phyloP scores from a whole-genome alignment of 108 stramenopile species.

The Skeletonema costatum region DNA sequence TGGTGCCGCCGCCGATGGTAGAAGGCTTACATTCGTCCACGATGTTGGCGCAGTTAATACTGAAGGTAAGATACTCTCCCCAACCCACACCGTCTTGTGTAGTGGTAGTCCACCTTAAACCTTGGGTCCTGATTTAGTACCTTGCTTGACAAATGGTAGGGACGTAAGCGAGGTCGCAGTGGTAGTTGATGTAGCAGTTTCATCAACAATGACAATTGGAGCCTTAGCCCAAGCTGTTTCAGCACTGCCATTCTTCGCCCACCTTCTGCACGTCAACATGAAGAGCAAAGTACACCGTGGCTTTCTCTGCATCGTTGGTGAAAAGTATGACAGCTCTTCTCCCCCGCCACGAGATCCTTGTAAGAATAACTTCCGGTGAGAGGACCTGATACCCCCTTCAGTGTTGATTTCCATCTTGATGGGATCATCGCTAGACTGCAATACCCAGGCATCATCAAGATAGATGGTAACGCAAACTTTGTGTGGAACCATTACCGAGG shows the following conservation, averaged over 20 bases:
- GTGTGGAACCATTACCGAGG: not conserved
- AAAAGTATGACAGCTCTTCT: not conserved
- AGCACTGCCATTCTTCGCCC: not conserved
- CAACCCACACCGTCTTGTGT: not conserved
- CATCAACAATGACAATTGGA: too few species aligned
- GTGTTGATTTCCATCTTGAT: not conserved
- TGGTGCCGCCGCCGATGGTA: not conserved
- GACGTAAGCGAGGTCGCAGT: too few species aligned
- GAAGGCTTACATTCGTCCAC: too few species aligned
- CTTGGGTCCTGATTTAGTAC: not conserved
- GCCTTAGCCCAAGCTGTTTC: not conserved
- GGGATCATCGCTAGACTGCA: not conserved
- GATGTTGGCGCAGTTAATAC: not conserved
- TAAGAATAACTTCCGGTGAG: not conserved
- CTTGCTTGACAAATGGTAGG: not conserved
- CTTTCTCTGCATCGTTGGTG: not conserved
- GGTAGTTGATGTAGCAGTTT: too few species aligned
- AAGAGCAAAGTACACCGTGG: not conserved
- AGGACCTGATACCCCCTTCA: not conserved
- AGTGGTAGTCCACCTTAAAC: not conserved
- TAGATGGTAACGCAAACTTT: not conserved
- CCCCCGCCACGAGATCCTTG: not conserved
- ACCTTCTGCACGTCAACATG: not conserved
- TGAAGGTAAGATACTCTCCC: not conserved
- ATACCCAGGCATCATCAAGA: not conserved